phyloP scores from a whole-genome alignment of 1,284 basidiomycete species.

The Ceratorhiza oryzae-sativae region DNA sequence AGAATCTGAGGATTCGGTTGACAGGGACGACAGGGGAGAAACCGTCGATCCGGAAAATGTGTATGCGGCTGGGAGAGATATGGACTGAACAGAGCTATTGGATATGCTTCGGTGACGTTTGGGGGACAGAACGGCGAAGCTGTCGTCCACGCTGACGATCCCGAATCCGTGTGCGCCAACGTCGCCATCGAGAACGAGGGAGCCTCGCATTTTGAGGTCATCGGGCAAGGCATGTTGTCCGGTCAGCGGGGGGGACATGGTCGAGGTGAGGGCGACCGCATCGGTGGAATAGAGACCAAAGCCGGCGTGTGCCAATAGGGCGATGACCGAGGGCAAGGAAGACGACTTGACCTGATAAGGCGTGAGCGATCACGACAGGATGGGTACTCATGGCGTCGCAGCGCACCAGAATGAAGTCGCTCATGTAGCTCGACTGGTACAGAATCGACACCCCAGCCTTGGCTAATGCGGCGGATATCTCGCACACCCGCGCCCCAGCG shows the following conservation, averaged over 20 bases:
- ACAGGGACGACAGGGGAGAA: conserved; percentile 32
- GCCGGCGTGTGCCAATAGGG: conserved; percentile 63
- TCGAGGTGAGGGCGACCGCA: conserved; percentile 54
- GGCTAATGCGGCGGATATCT: conserved; percentile 79
- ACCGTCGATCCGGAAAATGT: conserved; percentile 45
- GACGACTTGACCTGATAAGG: conserved; percentile 66
- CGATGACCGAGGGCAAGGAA: conserved; percentile 67
- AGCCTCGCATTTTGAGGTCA: conserved; percentile 10
- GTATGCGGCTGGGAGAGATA: conserved; percentile 48
- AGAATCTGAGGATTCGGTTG: conserved; percentile 35
- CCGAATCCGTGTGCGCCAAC: conserved; percentile 22
- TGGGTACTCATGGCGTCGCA: conserved; percentile 22
- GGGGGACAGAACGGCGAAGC: conserved; percentile 13
- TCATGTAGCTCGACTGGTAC: conserved; percentile 85
- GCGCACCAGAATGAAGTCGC: conserved; percentile 81
- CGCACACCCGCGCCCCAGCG: conserved; percentile 75
- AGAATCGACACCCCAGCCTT: conserved; percentile 82
- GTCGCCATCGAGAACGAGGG: conserved; percentile 33
- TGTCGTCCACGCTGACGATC: conserved; percentile 23
- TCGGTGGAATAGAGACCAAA: conserved; percentile 73
- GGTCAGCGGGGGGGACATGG: conserved; percentile 10
- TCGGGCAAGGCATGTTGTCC: conserved; percentile 2
- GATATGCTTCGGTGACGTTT: conserved; percentile 33
- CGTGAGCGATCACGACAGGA: conserved; percentile 32
- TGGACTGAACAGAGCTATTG: conserved; percentile 17